Evolutionary conservation across 257 asterid genomes (phyloP), one percentile per base, ranked within the genome.

Genomic region (Rubia yunnanensis): DNA sequence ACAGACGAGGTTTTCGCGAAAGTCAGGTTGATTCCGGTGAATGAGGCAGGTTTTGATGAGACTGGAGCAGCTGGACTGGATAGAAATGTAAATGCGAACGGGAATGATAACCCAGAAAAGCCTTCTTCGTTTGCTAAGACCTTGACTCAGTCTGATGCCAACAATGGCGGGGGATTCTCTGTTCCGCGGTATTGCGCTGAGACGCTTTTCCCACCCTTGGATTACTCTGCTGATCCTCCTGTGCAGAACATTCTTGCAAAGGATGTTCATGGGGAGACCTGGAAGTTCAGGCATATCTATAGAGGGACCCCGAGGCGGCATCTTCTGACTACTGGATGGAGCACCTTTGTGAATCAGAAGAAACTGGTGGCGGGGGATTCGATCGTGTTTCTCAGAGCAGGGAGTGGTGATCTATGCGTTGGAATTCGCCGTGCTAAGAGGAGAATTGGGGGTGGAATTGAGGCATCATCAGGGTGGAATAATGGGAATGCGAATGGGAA

Each of bases 281-380:
- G 99, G 99, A 89, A 89, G 65, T 92, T 92, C 67, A 75, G 99
- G 65, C 99, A 92, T 73, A 87, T 92, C 9, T 92, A 89, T 55
- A 70, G 98, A 66, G 98, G 98, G 69, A 87, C 98, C 0, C 98
- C 98, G 0, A 80, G 96, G 91, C 79, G 98, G 64, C 98, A 92
- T 77, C 96, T 92, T 41, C 67, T 92, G 60, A 92, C 98, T 0
- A 92, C 98, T 0, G 98, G 98, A 5, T 92, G 98, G 98, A 92
- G 96, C 53, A 83, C 84, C 71, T 92, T 92, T 52, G 99, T 92
- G 67, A 92, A 89, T 90, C 85, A 86, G 18, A 92, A 92, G 77
- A 92, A 89, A 79, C 92, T 92, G 1, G 82, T 89, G 34, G 99
- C 99, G 0, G 99, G 99, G 9, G 99, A 92, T 74, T 89, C 99